Percentiles rank a stretch among this genome's conserved stretches.
Evolutionary conservation across 176 grass and related monocot species (phyloP).

Genomic region (Ensete ventricosum): DNA sequence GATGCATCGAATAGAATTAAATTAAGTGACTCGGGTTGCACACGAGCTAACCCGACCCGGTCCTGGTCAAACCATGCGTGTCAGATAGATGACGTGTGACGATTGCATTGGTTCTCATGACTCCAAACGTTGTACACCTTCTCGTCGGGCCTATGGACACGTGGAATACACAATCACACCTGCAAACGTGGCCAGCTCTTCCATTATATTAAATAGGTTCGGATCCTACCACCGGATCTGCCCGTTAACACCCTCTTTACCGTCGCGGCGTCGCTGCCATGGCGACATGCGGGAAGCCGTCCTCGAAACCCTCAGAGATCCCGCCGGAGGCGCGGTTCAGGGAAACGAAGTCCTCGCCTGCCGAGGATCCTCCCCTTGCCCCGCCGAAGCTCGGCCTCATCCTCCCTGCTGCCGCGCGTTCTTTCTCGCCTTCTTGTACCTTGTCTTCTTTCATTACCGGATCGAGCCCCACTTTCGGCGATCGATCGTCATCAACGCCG

Average conservation of each 20-base stretch:
- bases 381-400: conserved; percentile 51
- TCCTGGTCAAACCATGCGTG: too few relatives aligned
- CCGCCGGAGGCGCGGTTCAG: conserved; percentile 9
- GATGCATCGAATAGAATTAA: too few relatives aligned
- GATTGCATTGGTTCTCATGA: too few relatives aligned
- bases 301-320: conserved; percentile 17
- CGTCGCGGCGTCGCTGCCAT: too few relatives aligned
- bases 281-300: too few relatives aligned
- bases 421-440: conserved; percentile 81
- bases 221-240: neutral
- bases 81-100: too few relatives aligned
- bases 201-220: neutral
- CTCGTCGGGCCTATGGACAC: neutral
- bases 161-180: neutral
- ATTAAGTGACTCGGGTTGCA: too few relatives aligned
- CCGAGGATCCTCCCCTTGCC: conserved; percentile 21
- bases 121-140: too few relatives aligned
- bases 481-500: conserved; percentile 64
- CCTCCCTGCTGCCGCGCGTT: conserved; percentile 36
- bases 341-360: neutral
- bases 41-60: too few relatives aligned
- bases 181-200: neutral
- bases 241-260: too few relatives aligned
- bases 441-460: conserved; percentile 71
- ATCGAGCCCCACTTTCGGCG: conserved; percentile 49